A percentile compares a stretch with the other conserved stretches of the same genome.
These are phyloP conservation scores for Piromyces finnis DNA, from an alignment of 192 early-diverging fungal species.

Conservation along the genomic window DNA sequence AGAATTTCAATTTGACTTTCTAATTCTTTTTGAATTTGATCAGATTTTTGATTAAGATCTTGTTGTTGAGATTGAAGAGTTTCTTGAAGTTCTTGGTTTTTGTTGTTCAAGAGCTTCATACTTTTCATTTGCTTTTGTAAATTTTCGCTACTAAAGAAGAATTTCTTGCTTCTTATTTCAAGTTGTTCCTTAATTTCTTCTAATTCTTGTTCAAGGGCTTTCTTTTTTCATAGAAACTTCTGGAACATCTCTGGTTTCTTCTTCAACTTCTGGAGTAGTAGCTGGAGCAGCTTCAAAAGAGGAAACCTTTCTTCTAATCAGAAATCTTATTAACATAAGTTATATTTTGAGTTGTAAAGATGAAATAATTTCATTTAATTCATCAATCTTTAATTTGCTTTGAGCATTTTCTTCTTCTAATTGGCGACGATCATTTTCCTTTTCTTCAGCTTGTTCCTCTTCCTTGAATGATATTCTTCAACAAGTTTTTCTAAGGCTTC, in stretches of 20 bases:
- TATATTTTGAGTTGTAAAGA: background rate
- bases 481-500: background rate
- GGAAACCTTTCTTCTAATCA: background rate
- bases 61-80: background rate
- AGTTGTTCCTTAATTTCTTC: background rate
- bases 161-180: background rate
- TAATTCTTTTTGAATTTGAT: background rate
- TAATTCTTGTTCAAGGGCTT: background rate
- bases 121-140: background rate
- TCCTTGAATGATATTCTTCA: background rate
- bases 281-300: background rate
- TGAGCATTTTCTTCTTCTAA: background rate
- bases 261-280: too few species aligned
- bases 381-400: background rate
- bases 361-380: background rate
- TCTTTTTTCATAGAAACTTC: background rate
- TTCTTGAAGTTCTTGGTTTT: background rate
- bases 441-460: background rate
- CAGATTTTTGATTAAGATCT: background rate
- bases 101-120: background rate
- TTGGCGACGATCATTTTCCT: background rate
- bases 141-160: background rate
- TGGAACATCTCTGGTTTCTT: background rate
- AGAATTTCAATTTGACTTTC: background rate
- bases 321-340: background rate